These are phyloP conservation scores for Sechiopsis laciniata DNA, from an alignment of 306 rosid genomes.

Conservation along the genomic window DNA sequence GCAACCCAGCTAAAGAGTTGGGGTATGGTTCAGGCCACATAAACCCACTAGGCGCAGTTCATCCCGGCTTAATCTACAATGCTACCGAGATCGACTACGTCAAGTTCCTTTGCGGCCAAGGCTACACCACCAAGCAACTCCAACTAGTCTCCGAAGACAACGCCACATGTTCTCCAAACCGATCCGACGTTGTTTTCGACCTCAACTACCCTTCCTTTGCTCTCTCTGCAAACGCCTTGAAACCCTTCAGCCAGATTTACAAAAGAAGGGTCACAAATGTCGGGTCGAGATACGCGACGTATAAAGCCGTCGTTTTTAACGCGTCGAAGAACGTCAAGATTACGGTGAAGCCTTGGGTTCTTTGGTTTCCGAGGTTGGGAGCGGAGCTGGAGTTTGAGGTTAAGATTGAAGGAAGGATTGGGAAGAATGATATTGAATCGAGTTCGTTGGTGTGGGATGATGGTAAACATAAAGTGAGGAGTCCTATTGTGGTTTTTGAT, in stretches of 20 bases:
- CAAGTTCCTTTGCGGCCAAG: constrained; percentile 30
- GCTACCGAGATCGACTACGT: constrained; percentile 21
- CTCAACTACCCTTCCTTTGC: constrained; percentile 50
- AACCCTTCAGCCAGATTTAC: constrained; percentile 24
- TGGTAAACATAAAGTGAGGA: background rate
- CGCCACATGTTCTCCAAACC: constrained; percentile 11
- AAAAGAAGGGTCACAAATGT: constrained; percentile 38
- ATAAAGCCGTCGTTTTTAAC: constrained; percentile 28
- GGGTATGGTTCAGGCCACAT: constrained; percentile 26
- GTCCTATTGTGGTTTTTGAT: background rate
- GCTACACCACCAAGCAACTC: constrained; percentile 26
- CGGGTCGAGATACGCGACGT: constrained; percentile 33
- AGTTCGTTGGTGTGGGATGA: constrained; percentile 18
- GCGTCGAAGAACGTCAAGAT: constrained; percentile 28
- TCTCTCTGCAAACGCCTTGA: constrained; percentile 11
- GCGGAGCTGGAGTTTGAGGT: constrained; percentile 28
- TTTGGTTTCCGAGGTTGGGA: constrained; percentile 33
- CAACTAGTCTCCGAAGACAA: constrained; percentile 19
- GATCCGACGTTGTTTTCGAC: constrained; percentile 19
- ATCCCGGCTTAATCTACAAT: constrained; percentile 28
- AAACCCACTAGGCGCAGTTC: constrained; percentile 28
- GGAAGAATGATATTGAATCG: constrained; percentile 16
- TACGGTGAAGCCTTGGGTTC: constrained; percentile 32
- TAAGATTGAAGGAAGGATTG: constrained; percentile 27
- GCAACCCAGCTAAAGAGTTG: constrained; percentile 23